These are phyloP conservation scores for Rhododendron simsii DNA, from an alignment of 148 eudicot genomes.

Conservation along the genomic window DNA sequence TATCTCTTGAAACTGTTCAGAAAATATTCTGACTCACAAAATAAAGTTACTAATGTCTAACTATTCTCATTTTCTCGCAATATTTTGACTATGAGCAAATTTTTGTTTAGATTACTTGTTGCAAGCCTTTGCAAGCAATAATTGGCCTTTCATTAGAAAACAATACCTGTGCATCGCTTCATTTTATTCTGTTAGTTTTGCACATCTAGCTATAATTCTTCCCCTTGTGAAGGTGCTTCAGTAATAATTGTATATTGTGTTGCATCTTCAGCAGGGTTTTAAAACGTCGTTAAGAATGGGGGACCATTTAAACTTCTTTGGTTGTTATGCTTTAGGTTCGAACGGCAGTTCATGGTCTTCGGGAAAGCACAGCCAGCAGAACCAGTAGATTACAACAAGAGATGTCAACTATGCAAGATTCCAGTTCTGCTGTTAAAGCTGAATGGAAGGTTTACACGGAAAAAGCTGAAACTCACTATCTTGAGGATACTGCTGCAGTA, in stretches of 20 bases:
- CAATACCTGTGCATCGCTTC: neutral
- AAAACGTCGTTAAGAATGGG: neutral
- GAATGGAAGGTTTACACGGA: slow-evolving; percentile 70
- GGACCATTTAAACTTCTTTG: neutral
- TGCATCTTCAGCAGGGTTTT: neutral
- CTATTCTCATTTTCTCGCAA: neutral
- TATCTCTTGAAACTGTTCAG: neutral
- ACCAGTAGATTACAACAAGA: slow-evolving; percentile 70
- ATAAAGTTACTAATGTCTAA: neutral
- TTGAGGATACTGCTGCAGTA: slow-evolving; percentile 72
- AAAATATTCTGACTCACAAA: neutral
- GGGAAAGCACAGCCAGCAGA: slow-evolving; percentile 70
- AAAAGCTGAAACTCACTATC: slow-evolving; percentile 68
- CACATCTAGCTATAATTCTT: neutral
- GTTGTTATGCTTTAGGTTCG: slow-evolving; percentile 46
- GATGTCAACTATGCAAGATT: slow-evolving; percentile 80
- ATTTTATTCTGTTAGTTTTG: neutral
- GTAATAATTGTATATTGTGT: neutral
- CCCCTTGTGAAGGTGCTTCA: neutral
- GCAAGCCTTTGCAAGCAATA: slow-evolving; percentile 4
- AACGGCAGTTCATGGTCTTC: slow-evolving; percentile 66
- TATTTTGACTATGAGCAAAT: neutral
- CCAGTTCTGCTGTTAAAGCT: slow-evolving; percentile 52
- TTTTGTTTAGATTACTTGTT: neutral
- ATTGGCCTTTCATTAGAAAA: neutral